A percentile compares a stretch with the other conserved stretches of the same genome.
Evolutionary conservation across 257 asterid genomes (phyloP).

Genomic region (Solanum lignicaule): DNA sequence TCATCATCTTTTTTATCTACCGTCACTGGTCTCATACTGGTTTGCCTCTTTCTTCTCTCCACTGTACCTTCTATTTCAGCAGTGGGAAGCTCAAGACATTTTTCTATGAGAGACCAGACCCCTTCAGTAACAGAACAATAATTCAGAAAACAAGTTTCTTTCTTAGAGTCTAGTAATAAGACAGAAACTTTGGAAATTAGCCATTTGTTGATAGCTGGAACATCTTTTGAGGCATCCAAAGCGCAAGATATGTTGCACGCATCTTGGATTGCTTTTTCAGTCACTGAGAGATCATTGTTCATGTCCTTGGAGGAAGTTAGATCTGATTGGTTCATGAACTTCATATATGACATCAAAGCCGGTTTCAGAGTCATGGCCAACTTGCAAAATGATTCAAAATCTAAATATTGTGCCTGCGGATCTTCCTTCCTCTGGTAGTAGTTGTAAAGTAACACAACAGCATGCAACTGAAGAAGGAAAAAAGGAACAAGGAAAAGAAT

Average conservation of each 20-base stretch:
- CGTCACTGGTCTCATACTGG: background rate
- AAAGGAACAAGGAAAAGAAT: background rate
- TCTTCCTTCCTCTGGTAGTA: slow-evolving; percentile 58
- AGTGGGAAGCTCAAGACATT: slow-evolving; percentile 10
- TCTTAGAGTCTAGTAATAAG: slow-evolving; percentile 37
- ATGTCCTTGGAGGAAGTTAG: background rate
- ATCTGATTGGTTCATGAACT: background rate
- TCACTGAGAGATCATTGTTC: slow-evolving; percentile 32
- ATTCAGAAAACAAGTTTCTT: slow-evolving; percentile 37
- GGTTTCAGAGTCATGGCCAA: slow-evolving; percentile 35
- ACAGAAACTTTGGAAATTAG: slow-evolving; percentile 48
- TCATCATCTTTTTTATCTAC: slow-evolving; percentile 9
- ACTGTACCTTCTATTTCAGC: background rate
- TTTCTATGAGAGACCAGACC: slow-evolving; percentile 57
- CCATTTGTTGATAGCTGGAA: slow-evolving; percentile 27
- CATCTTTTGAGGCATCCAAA: slow-evolving; percentile 32
- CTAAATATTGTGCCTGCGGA: slow-evolving; percentile 22
- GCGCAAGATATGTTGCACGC: slow-evolving; percentile 47
- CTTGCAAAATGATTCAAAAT: slow-evolving; percentile 34
- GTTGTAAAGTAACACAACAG: slow-evolving; percentile 78
- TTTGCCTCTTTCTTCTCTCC: slow-evolving; percentile 26
- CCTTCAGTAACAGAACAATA: slow-evolving; percentile 40
- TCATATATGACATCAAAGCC: slow-evolving; percentile 34
- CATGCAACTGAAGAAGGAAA: slow-evolving; percentile 43
- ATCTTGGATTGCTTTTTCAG: slow-evolving; percentile 46